Percentiles rank a stretch among this genome's conserved stretches.
phyloP scores from a whole-genome alignment of 495 filamentous ascomycete genomes.

The Penicillium canescens region DNA sequence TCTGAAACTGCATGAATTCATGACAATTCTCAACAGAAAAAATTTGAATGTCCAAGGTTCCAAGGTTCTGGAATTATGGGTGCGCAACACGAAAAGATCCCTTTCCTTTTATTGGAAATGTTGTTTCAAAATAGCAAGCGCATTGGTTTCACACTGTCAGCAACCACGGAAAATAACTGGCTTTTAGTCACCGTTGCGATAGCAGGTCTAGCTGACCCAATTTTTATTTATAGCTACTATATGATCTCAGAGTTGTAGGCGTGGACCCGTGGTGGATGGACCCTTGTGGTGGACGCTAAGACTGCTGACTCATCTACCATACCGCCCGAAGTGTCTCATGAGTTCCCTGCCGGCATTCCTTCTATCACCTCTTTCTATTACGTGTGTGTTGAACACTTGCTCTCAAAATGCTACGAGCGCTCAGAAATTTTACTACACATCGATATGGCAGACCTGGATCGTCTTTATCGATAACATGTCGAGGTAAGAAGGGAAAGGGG shows the following conservation, averaged over 20 bases:
- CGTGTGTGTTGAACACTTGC: not conserved
- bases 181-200: no score
- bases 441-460: conserved; percentile 2
- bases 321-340: not conserved
- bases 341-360: conserved; percentile 1
- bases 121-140: not conserved
- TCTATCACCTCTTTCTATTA: conserved; percentile 2
- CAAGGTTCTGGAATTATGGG: no score
- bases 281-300: not conserved
- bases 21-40: no score
- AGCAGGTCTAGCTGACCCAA: not conserved
- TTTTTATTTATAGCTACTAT: conserved; percentile 1
- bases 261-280: no score
- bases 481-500: conserved; percentile 11
- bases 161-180: no score
- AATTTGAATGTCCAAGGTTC: no score
- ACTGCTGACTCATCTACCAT: conserved; percentile 1
- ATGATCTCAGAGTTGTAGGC: not conserved
- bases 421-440: conserved; percentile 3
- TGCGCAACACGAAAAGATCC: no score
- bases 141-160: not conserved
- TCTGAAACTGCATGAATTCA: no score
- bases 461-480: conserved; percentile 6
- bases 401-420: conserved; percentile 3
- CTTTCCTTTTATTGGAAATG: not conserved